phyloP scores from a whole-genome alignment of 768 basidiomycete species.

The Sarcomyxa edulis region DNA sequence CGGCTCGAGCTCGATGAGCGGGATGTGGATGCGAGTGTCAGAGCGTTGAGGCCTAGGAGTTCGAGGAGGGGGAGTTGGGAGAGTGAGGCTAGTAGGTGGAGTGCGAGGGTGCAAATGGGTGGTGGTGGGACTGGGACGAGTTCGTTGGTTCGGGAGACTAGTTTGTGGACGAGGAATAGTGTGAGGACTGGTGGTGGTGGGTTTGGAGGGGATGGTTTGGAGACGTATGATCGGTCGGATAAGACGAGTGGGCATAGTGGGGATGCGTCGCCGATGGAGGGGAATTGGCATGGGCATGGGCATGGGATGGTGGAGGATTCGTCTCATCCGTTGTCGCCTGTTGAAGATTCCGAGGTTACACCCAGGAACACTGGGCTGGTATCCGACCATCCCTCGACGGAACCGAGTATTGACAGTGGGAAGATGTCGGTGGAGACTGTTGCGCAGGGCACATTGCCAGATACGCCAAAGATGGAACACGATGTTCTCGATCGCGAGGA shows the following conservation, averaged over 20 bases:
- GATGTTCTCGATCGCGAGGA: background rate
- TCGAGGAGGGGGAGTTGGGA: slow-evolving; percentile 90
- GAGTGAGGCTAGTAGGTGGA: slow-evolving; percentile 86
- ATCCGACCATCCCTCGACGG: no score
- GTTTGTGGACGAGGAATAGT: slow-evolving; percentile 58
- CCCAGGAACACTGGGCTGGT: no score
- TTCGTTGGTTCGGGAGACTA: slow-evolving; percentile 46
- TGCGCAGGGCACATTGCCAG: background rate
- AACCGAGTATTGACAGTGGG: background rate
- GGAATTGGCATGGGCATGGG: no score
- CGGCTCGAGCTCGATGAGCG: slow-evolving; percentile 54
- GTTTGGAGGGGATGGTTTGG: slow-evolving; percentile 42
- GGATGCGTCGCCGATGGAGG: no score
- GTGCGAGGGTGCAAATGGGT: slow-evolving; percentile 58
- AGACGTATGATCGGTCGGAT: slow-evolving; percentile 21
- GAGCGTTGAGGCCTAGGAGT: slow-evolving; percentile 84
- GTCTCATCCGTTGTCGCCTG: no score
- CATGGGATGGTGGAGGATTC: no score
- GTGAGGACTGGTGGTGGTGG: slow-evolving; percentile 49
- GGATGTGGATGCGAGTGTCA: slow-evolving; percentile 83
- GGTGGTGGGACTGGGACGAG: slow-evolving; percentile 41
- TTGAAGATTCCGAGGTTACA: no score
- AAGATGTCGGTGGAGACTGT: background rate
- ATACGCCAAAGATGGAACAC: background rate
- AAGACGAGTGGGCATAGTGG: slow-evolving; percentile 12